These are phyloP conservation scores for Neurospora discreta DNA, from an alignment of 495 filamentous ascomycete genomes.

Conservation along the genomic window DNA sequence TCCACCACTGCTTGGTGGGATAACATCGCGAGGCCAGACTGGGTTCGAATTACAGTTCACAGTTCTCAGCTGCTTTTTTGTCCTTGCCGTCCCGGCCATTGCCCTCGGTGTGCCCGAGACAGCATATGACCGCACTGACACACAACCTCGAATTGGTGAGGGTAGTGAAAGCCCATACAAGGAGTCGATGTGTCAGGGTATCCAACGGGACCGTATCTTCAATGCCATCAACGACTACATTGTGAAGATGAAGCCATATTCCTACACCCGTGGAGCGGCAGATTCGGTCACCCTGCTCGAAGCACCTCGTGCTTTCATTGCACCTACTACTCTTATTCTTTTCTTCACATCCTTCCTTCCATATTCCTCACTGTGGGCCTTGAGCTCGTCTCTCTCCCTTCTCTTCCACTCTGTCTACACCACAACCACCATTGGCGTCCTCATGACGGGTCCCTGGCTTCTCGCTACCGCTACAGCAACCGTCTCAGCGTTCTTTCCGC, in stretches of 20 bases:
- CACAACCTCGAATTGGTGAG: slow-evolving; percentile 18
- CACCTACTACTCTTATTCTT: slow-evolving; percentile 33
- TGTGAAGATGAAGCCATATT: slow-evolving; percentile 27
- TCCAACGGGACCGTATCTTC: slow-evolving; percentile 17
- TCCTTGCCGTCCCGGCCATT: slow-evolving; percentile 31
- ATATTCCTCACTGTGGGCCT: slow-evolving; percentile 29
- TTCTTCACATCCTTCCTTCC: slow-evolving; percentile 33
- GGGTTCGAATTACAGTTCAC: slow-evolving; percentile 34
- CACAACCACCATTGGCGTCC: slow-evolving; percentile 22
- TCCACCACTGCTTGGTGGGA: slow-evolving; percentile 37
- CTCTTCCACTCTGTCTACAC: slow-evolving; percentile 26
- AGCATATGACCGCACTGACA: slow-evolving; percentile 28
- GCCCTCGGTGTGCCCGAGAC: slow-evolving; percentile 40
- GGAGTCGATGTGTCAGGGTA: slow-evolving; percentile 21
- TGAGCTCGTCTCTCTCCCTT: slow-evolving; percentile 31
- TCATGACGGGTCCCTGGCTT: slow-evolving; percentile 33
- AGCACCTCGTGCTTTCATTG: slow-evolving; percentile 31
- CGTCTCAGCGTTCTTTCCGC: slow-evolving; percentile 8
- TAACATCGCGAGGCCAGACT: slow-evolving; percentile 23
- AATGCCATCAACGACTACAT: slow-evolving; percentile 23
- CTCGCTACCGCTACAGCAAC: slow-evolving; percentile 21
- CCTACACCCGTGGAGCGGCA: slow-evolving; percentile 17
- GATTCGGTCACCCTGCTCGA: slow-evolving; percentile 22
- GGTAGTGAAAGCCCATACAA: slow-evolving; percentile 11
- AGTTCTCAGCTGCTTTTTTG: slow-evolving; percentile 35